These are phyloP conservation scores for Cutaneotrichosporon cavernicola DNA, from an alignment of 1,284 basidiomycete genomes.

Conservation along the genomic window DNA sequence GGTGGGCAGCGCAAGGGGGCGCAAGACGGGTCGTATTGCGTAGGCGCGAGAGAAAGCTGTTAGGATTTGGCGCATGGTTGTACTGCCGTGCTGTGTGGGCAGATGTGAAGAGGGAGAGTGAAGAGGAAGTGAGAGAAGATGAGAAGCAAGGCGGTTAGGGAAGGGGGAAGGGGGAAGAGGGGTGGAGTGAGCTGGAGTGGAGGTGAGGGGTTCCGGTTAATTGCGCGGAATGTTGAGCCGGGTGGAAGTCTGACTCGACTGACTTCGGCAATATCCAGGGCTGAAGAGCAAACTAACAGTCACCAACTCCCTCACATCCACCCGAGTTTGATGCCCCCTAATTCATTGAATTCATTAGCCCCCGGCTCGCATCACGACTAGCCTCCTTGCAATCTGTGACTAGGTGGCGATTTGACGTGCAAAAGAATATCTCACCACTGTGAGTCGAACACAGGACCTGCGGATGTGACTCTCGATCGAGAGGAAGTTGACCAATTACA, in stretches of 20 bases:
- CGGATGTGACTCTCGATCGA: constrained; percentile 1
- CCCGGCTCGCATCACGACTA: too few relatives aligned
- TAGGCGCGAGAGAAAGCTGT: neutral
- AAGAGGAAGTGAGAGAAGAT: neutral
- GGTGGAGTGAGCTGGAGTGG: neutral
- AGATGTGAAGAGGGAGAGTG: neutral
- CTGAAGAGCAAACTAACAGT: too few relatives aligned
- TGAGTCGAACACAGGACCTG: constrained; percentile 9
- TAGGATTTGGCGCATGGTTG: neutral
- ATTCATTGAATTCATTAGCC: too few relatives aligned
- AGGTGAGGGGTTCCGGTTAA: neutral
- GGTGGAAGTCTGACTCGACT: neutral
- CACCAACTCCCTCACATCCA: too few relatives aligned
- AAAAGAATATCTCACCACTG: constrained; percentile 4
- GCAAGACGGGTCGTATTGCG: neutral
- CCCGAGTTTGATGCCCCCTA: too few relatives aligned
- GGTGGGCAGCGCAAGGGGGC: neutral
- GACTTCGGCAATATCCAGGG: too few relatives aligned
- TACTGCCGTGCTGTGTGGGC: neutral
- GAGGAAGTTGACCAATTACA: neutral
- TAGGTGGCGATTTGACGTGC: neutral
- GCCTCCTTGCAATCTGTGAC: too few relatives aligned
- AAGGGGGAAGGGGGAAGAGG: neutral
- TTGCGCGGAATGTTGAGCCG: neutral
- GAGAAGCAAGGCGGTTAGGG: neutral